Evolutionary conservation across 2,329 filamentous ascomycete species (phyloP), one percentile per base, ranked within the genome.

Genomic region (Trichophyton verrucosum): DNA sequence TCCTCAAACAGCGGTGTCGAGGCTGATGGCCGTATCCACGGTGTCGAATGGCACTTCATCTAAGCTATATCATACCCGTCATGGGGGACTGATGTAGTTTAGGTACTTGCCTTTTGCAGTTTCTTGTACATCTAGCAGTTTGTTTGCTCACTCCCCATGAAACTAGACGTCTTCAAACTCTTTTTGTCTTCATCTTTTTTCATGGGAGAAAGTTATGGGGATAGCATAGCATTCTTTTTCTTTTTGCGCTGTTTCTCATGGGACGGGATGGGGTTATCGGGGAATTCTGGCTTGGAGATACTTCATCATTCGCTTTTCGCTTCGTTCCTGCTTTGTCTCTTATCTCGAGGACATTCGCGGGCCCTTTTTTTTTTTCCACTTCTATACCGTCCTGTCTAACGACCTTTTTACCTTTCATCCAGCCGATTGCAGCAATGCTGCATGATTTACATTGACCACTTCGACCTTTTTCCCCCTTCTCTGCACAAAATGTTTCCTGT

Each of bases 11-110:
- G 65, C 49, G 71, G 71, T 27, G 58, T 62, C 8, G 58, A 70
- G 8, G 62, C 59, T 20, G 70, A 69, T 46, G 78, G 77, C 58
- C 76, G 78, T 65, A 68, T 79, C 59, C 13, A 57, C 61, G 73
- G 71, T 61, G 73, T 77, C 55, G 67, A 74, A 62, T 77, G 75
- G 74, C 75, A 70, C 68, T 77, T 75, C 67, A 51, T 61, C 60
- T 61, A 64, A 57, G 49, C 62, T 30, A 24, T 38, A 13, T 57
- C 38, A 17, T 33, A 24, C 27, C 40, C 24, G 33, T 38, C 33
- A 13, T 13, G 2, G 33, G 24, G 13, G 15, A 20, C 42, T 44
- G 38, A 38, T 42, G 17, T 42, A 58, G 27, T 58, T n/a, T 42
- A 58, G 2, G 11, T 36, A 13, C 51, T 38, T 56, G 27, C 27